Percentiles rank a stretch among this genome's conserved stretches.
Conservation (phyloP, 805 yeast genomes). For the Starmerella powellii region DNA sequence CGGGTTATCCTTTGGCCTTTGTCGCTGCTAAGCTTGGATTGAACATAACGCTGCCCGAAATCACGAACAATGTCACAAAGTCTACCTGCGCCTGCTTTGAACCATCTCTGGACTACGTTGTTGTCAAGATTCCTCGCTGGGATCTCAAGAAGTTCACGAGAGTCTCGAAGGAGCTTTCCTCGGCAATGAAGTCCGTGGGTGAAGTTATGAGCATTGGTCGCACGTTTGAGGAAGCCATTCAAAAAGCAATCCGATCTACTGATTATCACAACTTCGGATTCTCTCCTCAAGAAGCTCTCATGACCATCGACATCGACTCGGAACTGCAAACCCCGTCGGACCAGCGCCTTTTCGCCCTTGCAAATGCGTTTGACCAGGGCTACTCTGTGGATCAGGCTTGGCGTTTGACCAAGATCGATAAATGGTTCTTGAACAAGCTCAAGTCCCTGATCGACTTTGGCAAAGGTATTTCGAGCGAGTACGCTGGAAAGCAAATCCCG, state of each 20-base stretch:
- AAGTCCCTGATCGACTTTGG: constrained; percentile 54
- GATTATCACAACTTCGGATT: constrained; percentile 95
- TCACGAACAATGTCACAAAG: constrained; percentile 84
- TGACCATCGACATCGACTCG: constrained; percentile 82
- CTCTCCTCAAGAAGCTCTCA: constrained; percentile 50
- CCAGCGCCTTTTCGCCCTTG: constrained; percentile 90
- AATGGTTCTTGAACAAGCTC: constrained; percentile 89
- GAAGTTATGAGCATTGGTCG: constrained; percentile 98
- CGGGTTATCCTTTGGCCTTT: constrained; percentile 96
- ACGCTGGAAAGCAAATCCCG: constrained; percentile 41
- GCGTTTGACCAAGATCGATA: constrained; percentile 82
- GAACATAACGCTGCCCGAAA: constrained; percentile 81
- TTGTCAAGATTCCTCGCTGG: constrained; percentile 98
- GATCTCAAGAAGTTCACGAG: constrained; percentile 91
- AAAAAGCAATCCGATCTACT: constrained; percentile 91
- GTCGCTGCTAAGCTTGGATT: constrained; percentile 95
- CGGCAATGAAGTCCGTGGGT: constrained; percentile 97
- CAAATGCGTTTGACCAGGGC: constrained; percentile 81
- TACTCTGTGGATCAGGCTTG: constrained; percentile 88
- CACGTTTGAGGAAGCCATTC: constrained; percentile 94
- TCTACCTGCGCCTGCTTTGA: constrained; percentile 94
- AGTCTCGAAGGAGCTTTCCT: constrained; percentile 74
- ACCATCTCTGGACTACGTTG: constrained; percentile 93
- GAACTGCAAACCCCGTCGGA: constrained; percentile 97
- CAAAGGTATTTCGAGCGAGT: constrained; percentile 12